A percentile compares a stretch with the other conserved stretches of the same genome.
Conservation (phyloP, 768 basidiomycete species). For the Astraeus odoratus region DNA sequence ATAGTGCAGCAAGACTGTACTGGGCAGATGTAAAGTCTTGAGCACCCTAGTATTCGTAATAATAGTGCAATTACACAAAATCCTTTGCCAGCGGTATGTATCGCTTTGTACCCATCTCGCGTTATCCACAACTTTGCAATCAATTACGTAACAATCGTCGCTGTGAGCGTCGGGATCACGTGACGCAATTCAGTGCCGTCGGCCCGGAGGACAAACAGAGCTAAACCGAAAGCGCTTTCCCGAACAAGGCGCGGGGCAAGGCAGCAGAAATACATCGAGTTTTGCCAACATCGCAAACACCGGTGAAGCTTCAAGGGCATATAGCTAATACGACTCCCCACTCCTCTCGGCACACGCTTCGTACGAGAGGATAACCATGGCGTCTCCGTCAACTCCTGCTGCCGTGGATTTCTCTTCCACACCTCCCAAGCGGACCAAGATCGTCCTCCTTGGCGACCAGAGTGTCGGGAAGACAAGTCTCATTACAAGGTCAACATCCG, state of each 20-base stretch:
- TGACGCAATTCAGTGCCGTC: constrained; percentile 6
- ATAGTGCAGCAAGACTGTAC: no score
- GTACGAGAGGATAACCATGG: constrained; percentile 30
- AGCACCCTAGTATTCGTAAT: no score
- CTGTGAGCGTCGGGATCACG: no score
- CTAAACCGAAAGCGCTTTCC: neutral
- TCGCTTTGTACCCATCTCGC: no score
- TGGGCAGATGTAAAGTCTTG: no score
- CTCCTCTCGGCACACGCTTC: neutral
- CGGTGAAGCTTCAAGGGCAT: no score
- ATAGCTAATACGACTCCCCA: no score
- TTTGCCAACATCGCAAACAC: no score
- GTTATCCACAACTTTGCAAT: no score
- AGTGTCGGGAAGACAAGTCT: constrained; percentile 98
- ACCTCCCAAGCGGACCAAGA: constrained; percentile 92
- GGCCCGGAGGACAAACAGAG: neutral
- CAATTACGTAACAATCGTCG: no score
- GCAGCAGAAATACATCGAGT: neutral
- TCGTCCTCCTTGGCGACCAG: constrained; percentile 93
- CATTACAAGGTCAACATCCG: constrained; percentile 75
- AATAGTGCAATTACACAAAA: no score
- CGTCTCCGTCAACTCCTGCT: constrained; percentile 55
- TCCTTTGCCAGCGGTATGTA: no score
- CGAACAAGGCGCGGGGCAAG: constrained; percentile 1
- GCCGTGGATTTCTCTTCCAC: constrained; percentile 82